Evolutionary conservation across 2,329 filamentous ascomycete genomes (phyloP).

Genomic region (Sclerotinia spermophila): DNA sequence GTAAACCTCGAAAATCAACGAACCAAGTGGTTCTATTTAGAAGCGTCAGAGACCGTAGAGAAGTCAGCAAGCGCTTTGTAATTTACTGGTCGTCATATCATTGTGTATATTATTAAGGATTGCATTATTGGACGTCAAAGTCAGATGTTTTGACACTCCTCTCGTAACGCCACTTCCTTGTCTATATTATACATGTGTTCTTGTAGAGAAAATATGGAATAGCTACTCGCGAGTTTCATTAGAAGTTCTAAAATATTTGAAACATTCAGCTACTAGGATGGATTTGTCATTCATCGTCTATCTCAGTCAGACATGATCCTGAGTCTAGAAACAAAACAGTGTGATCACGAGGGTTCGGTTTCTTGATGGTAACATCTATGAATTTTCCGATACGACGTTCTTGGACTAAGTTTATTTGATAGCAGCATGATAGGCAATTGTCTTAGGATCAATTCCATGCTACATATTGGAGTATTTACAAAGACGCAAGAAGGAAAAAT

Average conservation of each 20-base stretch:
- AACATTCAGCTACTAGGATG: not conserved
- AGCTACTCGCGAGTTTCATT: conserved; percentile 1
- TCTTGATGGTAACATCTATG: not conserved
- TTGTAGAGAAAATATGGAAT: not conserved
- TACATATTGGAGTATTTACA: not conserved
- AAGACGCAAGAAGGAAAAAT: not conserved
- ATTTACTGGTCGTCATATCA: not conserved
- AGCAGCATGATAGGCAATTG: not conserved
- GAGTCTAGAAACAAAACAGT: not conserved
- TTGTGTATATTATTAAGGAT: not conserved
- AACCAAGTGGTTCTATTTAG: conserved; percentile 4
- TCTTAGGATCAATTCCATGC: not conserved
- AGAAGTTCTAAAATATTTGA: not conserved
- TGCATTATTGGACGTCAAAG: conserved; percentile 1
- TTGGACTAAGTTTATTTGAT: not conserved
- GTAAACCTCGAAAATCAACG: not conserved
- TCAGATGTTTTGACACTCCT: conserved; percentile 5
- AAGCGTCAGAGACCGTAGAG: not conserved
- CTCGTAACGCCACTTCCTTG: not conserved
- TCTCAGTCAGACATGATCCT: not conserved
- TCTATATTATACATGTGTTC: not conserved
- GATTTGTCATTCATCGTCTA: not conserved
- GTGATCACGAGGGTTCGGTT: not conserved
- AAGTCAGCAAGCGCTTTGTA: not conserved
- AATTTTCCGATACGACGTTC: not conserved